Evolutionary conservation across 2,329 filamentous ascomycete genomes (phyloP).

Genomic region (Fusarium sp.): DNA sequence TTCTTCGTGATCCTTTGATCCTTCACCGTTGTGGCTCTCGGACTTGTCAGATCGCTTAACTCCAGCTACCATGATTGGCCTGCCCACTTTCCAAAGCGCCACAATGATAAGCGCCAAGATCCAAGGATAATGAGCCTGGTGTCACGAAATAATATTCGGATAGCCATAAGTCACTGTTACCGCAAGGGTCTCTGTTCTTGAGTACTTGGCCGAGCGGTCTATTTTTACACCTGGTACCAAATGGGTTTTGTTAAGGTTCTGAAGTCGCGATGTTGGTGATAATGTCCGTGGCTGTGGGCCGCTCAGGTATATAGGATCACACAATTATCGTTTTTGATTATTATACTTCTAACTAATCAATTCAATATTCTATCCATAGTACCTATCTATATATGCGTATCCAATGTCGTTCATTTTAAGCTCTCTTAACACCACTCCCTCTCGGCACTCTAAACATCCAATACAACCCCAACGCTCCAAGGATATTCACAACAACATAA

Average conservation of each 20-base stretch:
- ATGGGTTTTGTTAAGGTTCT: not conserved
- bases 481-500: slow-evolving; percentile 63
- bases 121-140: not conserved
- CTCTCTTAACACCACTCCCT: slow-evolving; percentile 41
- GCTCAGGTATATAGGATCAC: not conserved
- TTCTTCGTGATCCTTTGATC: not conserved
- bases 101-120: not conserved
- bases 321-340: not conserved
- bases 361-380: too few relatives aligned
- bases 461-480: slow-evolving; percentile 60
- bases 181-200: too few relatives aligned
- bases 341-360: not conserved
- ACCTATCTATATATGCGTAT: not conserved
- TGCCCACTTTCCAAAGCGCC: not conserved
- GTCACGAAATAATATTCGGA: too few relatives aligned
- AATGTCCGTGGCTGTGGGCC: not conserved
- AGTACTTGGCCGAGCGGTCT: too few relatives aligned
- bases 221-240: not conserved
- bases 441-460: slow-evolving; percentile 55
- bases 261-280: not conserved
- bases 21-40: not conserved
- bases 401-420: not conserved
- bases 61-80: not conserved
- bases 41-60: not conserved
- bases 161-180: too few relatives aligned